These are phyloP conservation scores for Pistacia vera DNA, from an alignment of 345 rosid genomes.

Conservation along the genomic window DNA sequence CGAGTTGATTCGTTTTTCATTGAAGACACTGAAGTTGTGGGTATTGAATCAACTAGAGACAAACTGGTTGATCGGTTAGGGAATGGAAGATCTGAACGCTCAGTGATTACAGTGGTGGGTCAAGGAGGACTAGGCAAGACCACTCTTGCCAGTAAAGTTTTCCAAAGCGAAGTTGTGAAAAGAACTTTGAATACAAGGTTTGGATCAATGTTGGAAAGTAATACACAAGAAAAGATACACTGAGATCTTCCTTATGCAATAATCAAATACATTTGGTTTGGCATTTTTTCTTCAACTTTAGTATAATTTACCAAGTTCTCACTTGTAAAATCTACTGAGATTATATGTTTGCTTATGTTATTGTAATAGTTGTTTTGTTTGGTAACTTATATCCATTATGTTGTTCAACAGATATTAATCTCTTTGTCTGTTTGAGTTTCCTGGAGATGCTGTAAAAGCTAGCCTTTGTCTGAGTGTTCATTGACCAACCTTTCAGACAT, in stretches of 20 bases:
- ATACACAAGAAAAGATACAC: neutral
- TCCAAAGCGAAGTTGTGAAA: neutral
- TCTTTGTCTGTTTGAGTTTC: too few species aligned
- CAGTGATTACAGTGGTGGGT: conserved; percentile 10
- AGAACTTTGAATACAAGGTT: conserved; percentile 8
- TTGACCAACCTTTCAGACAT: too few species aligned
- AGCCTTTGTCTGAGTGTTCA: too few species aligned
- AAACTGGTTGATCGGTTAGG: neutral
- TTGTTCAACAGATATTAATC: too few species aligned
- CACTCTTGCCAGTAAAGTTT: conserved; percentile 17
- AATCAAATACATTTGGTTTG: too few species aligned
- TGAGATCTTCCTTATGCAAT: neutral
- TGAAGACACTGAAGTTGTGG: conserved; percentile 10
- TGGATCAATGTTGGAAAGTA: conserved; percentile 17
- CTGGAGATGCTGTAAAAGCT: too few species aligned
- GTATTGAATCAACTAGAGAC: neutral
- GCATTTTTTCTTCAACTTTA: too few species aligned
- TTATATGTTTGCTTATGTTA: too few species aligned
- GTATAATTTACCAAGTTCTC: too few species aligned
- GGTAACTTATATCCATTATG: too few species aligned
- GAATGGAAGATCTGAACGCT: neutral
- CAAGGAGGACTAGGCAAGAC: conserved; percentile 26
- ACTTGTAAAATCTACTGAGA: too few species aligned
- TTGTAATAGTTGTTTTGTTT: too few species aligned
- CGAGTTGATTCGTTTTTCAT: conserved; percentile 16